phyloP scores from a whole-genome alignment of 2,329 filamentous ascomycete species.

The Calcarisporium arbuscula region DNA sequence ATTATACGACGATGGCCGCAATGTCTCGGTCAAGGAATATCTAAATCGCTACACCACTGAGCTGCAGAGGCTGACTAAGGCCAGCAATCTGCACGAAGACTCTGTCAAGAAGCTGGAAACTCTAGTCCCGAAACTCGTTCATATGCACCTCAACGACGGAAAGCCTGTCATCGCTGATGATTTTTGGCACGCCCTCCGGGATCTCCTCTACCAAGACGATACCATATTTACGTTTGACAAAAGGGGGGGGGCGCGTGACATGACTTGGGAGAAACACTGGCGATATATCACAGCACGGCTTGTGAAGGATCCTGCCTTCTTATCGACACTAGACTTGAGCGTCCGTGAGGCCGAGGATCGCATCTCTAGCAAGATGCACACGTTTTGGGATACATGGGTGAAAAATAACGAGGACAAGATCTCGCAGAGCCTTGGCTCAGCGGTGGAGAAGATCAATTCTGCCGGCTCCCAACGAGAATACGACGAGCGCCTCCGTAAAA shows the following conservation, averaged over 20 bases:
- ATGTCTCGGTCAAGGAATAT: no score
- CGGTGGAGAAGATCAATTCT: slow-evolving; percentile 27
- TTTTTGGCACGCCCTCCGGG: slow-evolving; percentile 60
- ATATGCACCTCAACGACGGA: slow-evolving; percentile 47
- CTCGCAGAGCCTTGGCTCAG: slow-evolving; percentile 21
- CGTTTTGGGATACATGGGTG: slow-evolving; percentile 47
- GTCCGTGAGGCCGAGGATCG: slow-evolving; percentile 18
- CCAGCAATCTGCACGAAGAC: slow-evolving; percentile 26
- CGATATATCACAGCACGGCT: slow-evolving; percentile 36
- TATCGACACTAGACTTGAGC: slow-evolving; percentile 18
- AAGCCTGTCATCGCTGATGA: slow-evolving; percentile 48
- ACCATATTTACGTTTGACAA: slow-evolving; percentile 41
- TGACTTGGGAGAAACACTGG: slow-evolving; percentile 42
- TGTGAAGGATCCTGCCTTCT: slow-evolving; percentile 24
- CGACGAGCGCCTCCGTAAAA: slow-evolving; percentile 26
- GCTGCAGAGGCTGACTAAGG: slow-evolving; percentile 20
- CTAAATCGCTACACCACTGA: no score
- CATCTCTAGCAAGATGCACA: slow-evolving; percentile 25
- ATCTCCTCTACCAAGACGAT: slow-evolving; percentile 44
- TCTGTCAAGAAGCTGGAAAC: slow-evolving; percentile 37
- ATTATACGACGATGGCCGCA: no score
- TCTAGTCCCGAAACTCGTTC: slow-evolving; percentile 50
- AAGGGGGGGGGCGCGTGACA: slow-evolving; percentile 26
- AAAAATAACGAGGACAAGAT: slow-evolving; percentile 40
- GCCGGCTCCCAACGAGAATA: slow-evolving; percentile 27